Evolutionary conservation across 805 yeast genomes (phyloP).

Genomic region (Tetrapisispora pingtungensis): DNA sequence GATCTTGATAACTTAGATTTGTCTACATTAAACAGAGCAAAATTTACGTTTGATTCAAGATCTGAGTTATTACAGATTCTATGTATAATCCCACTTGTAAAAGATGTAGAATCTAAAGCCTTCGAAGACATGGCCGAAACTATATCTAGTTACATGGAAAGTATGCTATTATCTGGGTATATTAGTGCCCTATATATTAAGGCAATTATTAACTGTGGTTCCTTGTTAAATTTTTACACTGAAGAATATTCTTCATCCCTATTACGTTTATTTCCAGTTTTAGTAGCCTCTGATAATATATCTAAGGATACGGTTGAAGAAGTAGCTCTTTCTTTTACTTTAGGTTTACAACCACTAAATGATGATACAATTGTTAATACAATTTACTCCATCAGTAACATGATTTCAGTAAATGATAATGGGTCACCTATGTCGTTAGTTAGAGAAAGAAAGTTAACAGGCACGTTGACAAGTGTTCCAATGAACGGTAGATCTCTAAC

Average conservation of each 20-base stretch:
- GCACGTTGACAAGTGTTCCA: slow-evolving; percentile 9
- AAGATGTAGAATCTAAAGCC: slow-evolving; percentile 38
- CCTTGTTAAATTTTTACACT: slow-evolving; percentile 37
- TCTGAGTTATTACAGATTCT: slow-evolving; percentile 32
- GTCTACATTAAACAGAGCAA: slow-evolving; percentile 14
- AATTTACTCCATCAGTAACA: slow-evolving; percentile 72
- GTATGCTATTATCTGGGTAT: slow-evolving; percentile 33
- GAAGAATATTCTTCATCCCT: slow-evolving; percentile 28
- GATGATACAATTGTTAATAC: slow-evolving; percentile 79
- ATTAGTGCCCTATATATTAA: slow-evolving; percentile 16
- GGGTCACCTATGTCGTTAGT: slow-evolving; percentile 29
- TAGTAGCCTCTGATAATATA: slow-evolving; percentile 48
- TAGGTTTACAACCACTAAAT: slow-evolving; percentile 55
- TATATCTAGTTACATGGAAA: slow-evolving; percentile 42
- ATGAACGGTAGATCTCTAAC: slow-evolving; percentile 9
- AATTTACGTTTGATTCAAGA: slow-evolving; percentile 13
- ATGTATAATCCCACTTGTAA: slow-evolving; percentile 29
- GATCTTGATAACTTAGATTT: slow-evolving; percentile 13
- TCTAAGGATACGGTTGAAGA: slow-evolving; percentile 37
- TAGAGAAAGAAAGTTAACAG: slow-evolving; percentile 29
- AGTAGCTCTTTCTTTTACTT: slow-evolving; percentile 50
- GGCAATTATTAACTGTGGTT: slow-evolving; percentile 45
- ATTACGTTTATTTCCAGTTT: slow-evolving; percentile 37
- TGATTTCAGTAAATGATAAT: slow-evolving; percentile 47
- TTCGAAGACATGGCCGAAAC: slow-evolving; percentile 35